Evolutionary conservation across 495 filamentous ascomycete species (phyloP).

Genomic region (Hyaloscypha hepaticicola): DNA sequence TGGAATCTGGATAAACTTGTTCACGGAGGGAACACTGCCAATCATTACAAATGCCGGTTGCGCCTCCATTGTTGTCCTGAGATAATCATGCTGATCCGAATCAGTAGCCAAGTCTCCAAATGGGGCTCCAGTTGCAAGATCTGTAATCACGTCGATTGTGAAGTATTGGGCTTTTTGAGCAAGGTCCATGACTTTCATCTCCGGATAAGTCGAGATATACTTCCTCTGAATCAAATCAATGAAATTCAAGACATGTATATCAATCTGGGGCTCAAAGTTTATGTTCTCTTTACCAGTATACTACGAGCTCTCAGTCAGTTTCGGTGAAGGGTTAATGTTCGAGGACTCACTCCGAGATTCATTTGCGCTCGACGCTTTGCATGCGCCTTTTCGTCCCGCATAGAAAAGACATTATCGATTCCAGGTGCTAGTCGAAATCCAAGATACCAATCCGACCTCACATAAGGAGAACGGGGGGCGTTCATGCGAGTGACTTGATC

Average conservation of each 20-base stretch:
- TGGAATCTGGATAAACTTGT: conserved; percentile 51
- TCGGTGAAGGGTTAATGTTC: background rate
- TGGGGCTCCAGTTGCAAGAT: conserved; percentile 42
- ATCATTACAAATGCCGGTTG: conserved; percentile 8
- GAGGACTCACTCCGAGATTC: conserved; percentile 37
- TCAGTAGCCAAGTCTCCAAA: conserved; percentile 43
- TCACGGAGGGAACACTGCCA: conserved; percentile 21
- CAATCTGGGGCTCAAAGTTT: conserved; percentile 38
- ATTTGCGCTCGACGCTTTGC: conserved; percentile 35
- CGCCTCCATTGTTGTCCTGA: conserved; percentile 6
- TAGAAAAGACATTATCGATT: conserved; percentile 38
- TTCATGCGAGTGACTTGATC: conserved; percentile 36
- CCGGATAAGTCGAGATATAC: conserved; percentile 30
- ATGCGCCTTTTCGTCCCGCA: conserved; percentile 36
- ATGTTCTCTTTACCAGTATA: conserved; percentile 34
- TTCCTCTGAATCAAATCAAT: conserved; percentile 33
- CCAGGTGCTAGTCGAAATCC: conserved; percentile 33
- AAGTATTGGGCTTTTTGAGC: conserved; percentile 42
- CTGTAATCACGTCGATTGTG: conserved; percentile 47
- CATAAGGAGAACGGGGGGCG: conserved; percentile 38
- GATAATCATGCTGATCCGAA: conserved; percentile 40
- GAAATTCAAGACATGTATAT: conserved; percentile 33
- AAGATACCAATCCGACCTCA: conserved; percentile 35
- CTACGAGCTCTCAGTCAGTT: conserved; percentile 23
- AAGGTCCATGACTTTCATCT: conserved; percentile 41